Conservation (phyloP, 805 yeast genomes). For the Cyberlindnera suaveolens region DNA sequence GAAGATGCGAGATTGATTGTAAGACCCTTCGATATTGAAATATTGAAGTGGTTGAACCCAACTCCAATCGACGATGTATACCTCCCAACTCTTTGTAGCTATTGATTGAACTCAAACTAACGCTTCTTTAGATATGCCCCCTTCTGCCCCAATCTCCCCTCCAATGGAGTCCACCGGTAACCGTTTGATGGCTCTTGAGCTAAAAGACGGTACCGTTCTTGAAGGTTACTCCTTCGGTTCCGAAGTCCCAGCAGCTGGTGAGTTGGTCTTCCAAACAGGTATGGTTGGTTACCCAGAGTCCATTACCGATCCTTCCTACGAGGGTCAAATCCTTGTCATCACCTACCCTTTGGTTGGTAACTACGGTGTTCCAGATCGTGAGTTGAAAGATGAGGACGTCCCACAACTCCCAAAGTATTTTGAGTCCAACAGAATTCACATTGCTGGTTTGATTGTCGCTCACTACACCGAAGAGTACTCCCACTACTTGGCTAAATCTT, state of each 20-base stretch:
- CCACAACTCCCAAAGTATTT: conserved; percentile 82
- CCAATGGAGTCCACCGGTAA: conserved; percentile 82
- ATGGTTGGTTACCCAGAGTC: conserved; percentile 99
- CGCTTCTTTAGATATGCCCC: conserved; percentile 20
- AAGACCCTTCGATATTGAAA: background rate
- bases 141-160: conserved; percentile 83
- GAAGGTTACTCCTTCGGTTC: conserved; percentile 99
- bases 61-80: background rate
- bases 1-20: conserved; percentile 8
- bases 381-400: conserved; percentile 64
- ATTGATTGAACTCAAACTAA: background rate
- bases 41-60: background rate
- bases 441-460: conserved; percentile 95
- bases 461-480: conserved; percentile 95
- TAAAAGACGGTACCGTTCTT: conserved; percentile 77
- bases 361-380: conserved; percentile 96
- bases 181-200: conserved; percentile 80
- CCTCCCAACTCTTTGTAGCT: background rate
- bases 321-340: conserved; percentile 94
- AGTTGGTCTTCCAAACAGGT: conserved; percentile 98
- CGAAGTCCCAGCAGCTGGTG: conserved; percentile 84
- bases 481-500: conserved; percentile 87
- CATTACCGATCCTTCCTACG: conserved; percentile 96
- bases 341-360: conserved; percentile 97
- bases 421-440: conserved; percentile 87